These are phyloP conservation scores for Stromatinia cepivora DNA, from an alignment of 2,329 filamentous ascomycete species.

Conservation along the genomic window DNA sequence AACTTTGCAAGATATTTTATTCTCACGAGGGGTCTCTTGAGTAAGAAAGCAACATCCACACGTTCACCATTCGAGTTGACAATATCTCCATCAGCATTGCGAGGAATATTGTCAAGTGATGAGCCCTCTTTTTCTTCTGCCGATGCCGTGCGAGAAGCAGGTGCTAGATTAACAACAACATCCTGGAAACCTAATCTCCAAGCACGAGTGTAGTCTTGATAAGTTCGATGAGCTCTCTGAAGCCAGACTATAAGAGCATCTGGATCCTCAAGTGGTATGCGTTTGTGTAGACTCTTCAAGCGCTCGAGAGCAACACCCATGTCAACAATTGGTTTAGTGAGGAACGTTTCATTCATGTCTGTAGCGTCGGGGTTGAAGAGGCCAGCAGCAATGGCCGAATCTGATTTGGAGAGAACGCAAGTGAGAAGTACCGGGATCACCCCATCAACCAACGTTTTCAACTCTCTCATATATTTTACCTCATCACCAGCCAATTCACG, in stretches of 20 bases:
- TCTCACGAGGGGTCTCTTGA: constrained; percentile 85
- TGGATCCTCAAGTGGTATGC: constrained; percentile 72
- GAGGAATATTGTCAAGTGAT: constrained; percentile 58
- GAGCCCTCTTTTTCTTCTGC: constrained; percentile 54
- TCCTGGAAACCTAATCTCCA: constrained; percentile 96
- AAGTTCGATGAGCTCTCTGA: constrained; percentile 72
- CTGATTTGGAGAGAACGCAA: constrained; percentile 74
- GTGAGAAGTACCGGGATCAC: constrained; percentile 90
- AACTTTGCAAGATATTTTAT: constrained; percentile 86
- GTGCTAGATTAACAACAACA: constrained; percentile 88
- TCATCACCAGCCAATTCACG: constrained; percentile 82
- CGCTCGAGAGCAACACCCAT: constrained; percentile 92
- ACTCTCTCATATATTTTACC: constrained; percentile 81
- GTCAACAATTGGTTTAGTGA: constrained; percentile 82
- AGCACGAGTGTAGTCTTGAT: constrained; percentile 79
- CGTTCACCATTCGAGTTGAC: constrained; percentile 69
- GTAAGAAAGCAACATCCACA: constrained; percentile 88
- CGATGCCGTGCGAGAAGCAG: constrained; percentile 54
- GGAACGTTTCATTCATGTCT: constrained; percentile 55
- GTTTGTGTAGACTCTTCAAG: constrained; percentile 75
- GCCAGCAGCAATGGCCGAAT: constrained; percentile 62
- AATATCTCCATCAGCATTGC: constrained; percentile 65
- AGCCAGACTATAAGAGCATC: constrained; percentile 79
- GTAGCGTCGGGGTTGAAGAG: constrained; percentile 59
- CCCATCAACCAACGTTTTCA: constrained; percentile 90